Percentiles rank a stretch among this genome's conserved stretches.
Evolutionary conservation across 768 basidiomycete species (phyloP).

Genomic region (Russula virescens): DNA sequence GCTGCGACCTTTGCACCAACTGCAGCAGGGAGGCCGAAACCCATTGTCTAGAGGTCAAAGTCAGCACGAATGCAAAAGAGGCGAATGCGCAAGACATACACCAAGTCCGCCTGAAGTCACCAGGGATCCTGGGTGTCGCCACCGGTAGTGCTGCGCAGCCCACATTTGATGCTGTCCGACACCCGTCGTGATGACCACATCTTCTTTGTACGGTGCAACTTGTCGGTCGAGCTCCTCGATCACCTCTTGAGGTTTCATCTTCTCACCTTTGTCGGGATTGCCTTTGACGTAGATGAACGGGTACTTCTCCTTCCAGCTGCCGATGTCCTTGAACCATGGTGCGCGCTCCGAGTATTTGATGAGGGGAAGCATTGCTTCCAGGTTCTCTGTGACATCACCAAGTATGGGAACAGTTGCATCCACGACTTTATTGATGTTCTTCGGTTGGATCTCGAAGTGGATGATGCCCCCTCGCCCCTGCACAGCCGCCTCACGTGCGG

Average conservation of each 20-base stretch:
- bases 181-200: constrained; percentile 86
- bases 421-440: constrained; percentile 99
- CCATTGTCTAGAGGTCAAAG: constrained; percentile 74
- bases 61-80: constrained; percentile 9
- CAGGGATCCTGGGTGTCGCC: constrained; percentile 82
- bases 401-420: constrained; percentile 91
- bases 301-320: constrained; percentile 76
- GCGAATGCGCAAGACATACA: constrained; percentile 42
- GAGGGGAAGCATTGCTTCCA: constrained; percentile 76
- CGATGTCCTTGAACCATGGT: constrained; percentile 82
- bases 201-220: constrained; percentile 70
- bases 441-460: constrained; percentile 97
- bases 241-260: constrained; percentile 95
- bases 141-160: constrained; percentile 92
- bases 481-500: constrained; percentile 77
- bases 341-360: constrained; percentile 58
- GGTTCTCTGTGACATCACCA: constrained; percentile 85
- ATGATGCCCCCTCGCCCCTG: constrained; percentile 93
- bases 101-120: constrained; percentile 94
- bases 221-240: constrained; percentile 86
- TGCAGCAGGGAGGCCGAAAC: constrained; percentile 90
- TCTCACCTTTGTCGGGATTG: constrained; percentile 43
- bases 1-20: constrained; percentile 97
- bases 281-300: constrained; percentile 85
- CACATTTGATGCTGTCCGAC: constrained; percentile 99